Evolutionary conservation across 768 basidiomycete genomes (phyloP), one percentile per base, ranked within the genome.

Genomic region (Leccinum rimulosum): DNA sequence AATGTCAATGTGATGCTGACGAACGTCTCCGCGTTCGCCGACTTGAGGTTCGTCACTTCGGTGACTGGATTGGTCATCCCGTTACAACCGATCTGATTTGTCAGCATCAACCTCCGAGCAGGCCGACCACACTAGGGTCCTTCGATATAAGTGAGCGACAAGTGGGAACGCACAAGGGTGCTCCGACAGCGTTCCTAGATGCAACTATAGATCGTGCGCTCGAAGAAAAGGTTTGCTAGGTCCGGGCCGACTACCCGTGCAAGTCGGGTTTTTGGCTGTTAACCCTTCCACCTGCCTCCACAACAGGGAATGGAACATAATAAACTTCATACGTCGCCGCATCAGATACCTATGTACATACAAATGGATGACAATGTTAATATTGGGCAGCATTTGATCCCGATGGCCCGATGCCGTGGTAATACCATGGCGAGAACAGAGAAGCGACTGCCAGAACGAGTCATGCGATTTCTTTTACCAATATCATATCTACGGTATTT

Each of bases 1-100:
- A 35, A 5, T 6, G 33, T 35, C 33, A 28, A 6, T 15, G 8
- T 17, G 6, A 6, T 2, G 25, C n/a, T 19, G 12, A 10, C 25
- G 5, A 25, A n/a, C 40, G 4, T 19, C 22, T 19, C 36, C 6
- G 9, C n/a, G 48, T 35, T 43, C n/a, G 45, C 17, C 50, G 25
- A 49, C 43, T 25, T 2, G 15, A 6, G 10, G 22, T 49, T 33
- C 25, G 25, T 25, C 25, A 25, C 25, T 25, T 25, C 31, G n/a
- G 28, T 35, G 22, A n/a, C 30, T 11, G 3, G 61, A 63, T 68
- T 70, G 67, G 67, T 68, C 67, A 68, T 28, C 50, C 12, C 2
- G 14, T 0, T 12, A 0, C 50, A 36, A 69, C 54, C 52, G 45
- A n/a, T 15, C 6, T 0, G 33, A 52, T 67, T 58, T 54, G 56